A percentile compares a stretch with the other conserved stretches of the same genome.
Conservation (phyloP, 2,329 filamentous ascomycete genomes). For the Aspergillus udagawae region DNA sequence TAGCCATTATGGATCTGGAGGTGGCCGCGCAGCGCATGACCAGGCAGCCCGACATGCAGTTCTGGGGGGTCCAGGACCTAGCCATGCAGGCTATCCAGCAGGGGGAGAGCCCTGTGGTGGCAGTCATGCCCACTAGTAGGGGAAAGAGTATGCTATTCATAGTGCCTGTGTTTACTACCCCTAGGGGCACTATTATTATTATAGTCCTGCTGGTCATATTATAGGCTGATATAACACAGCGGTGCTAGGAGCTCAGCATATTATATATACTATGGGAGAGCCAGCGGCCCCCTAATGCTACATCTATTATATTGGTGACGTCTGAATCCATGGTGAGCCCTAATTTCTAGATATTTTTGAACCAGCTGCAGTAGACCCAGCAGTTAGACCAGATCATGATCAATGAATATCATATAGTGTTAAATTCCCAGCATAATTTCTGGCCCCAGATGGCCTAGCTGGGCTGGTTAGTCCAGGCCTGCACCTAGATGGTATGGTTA, state of each 20-base stretch:
- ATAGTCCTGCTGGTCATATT: not conserved
- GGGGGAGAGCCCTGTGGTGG: not conserved
- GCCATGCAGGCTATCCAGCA: slow-evolving; percentile 1
- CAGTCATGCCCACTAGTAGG: not conserved
- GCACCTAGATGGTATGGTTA: slow-evolving; percentile 9
- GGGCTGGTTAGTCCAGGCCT: not conserved
- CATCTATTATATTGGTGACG: slow-evolving; percentile 6
- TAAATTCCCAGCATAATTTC: slow-evolving; percentile 5
- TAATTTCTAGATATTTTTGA: slow-evolving; percentile 4
- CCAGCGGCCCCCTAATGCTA: slow-evolving; percentile 1
- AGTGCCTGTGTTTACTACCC: not conserved
- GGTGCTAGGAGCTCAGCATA: not conserved
- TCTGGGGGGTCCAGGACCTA: not conserved
- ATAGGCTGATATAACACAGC: not conserved
- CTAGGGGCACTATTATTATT: not conserved
- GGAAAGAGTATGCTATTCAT: slow-evolving; percentile 9
- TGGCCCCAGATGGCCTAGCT: not conserved
- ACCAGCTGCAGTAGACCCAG: not conserved
- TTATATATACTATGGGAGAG: slow-evolving; percentile 6
- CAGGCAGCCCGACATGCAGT: not conserved
- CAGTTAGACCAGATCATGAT: slow-evolving; percentile 6
- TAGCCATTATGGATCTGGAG: not conserved
- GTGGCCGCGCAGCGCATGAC: slow-evolving; percentile 1
- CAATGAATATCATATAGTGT: slow-evolving; percentile 8
- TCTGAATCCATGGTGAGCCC: slow-evolving; percentile 1